These are phyloP conservation scores for Phyllosticta citrichinensis DNA, from an alignment of 2,329 filamentous ascomycete species.

Conservation along the genomic window DNA sequence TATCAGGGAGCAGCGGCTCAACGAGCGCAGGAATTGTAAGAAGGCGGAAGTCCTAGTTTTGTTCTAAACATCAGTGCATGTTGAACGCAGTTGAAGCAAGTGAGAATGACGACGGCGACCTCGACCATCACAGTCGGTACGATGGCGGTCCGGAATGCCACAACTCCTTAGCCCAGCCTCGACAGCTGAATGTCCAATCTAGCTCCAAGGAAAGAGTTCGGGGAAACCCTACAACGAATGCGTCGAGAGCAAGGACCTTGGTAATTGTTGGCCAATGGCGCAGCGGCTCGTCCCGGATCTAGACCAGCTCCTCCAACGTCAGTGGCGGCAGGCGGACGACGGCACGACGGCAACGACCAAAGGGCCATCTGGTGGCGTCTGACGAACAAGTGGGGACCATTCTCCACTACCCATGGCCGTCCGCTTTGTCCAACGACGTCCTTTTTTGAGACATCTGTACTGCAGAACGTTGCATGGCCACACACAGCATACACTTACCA, in stretches of 20 bases:
- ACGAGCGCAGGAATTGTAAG: too few species aligned
- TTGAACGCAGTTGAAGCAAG: too few species aligned
- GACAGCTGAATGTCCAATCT: too few species aligned
- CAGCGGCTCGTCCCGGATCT: not conserved
- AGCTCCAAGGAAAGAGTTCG: too few species aligned
- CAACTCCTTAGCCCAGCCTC: too few species aligned
- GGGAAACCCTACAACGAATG: not conserved
- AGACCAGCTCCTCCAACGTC: not conserved
- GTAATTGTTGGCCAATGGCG: not conserved
- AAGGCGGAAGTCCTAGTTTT: too few species aligned
- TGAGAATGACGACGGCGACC: too few species aligned
- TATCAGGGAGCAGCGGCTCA: too few species aligned
- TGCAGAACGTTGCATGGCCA: not conserved
- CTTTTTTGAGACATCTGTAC: not conserved
- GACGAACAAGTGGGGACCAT: not conserved
- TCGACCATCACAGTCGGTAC: too few species aligned
- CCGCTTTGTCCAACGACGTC: not conserved
- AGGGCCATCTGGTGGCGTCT: not conserved
- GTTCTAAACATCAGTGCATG: too few species aligned
- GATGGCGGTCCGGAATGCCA: too few species aligned
- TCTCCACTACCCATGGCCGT: not conserved
- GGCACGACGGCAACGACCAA: not conserved
- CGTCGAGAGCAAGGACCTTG: not conserved
- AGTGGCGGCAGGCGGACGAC: not conserved
- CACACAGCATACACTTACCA: constrained; percentile 10